phyloP scores from a whole-genome alignment of 129 eudicot species.

The Daucus carota region DH1_v3.0 NC_030383.2:61221501-61222000 shows the following conservation, averaged over 20 bases:
- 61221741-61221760: conserved; percentile 45
- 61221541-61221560: conserved; percentile 78
- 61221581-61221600: conserved; percentile 56
- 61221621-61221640: conserved; percentile 80
- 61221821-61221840: no score
- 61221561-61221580: conserved; percentile 96
- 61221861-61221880: no score
- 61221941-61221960: no score
- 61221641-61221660: not conserved
- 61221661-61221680: not conserved
- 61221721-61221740: conserved; percentile 69
- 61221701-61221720: conserved; percentile 59
- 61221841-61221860: no score
- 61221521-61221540: conserved; percentile 88
- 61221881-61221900: no score
- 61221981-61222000: no score
- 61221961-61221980: no score
- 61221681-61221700: conserved; percentile 90
- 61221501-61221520: conserved; percentile 48
- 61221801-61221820: no score
- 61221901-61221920: no score
- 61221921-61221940: no score
- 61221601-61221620: conserved; percentile 90
- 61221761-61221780: conserved; percentile 22
- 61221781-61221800: not conserved